phyloP scores from a whole-genome alignment of 139 green algal genomes.

The Spirogloea muscicola region DNA sequence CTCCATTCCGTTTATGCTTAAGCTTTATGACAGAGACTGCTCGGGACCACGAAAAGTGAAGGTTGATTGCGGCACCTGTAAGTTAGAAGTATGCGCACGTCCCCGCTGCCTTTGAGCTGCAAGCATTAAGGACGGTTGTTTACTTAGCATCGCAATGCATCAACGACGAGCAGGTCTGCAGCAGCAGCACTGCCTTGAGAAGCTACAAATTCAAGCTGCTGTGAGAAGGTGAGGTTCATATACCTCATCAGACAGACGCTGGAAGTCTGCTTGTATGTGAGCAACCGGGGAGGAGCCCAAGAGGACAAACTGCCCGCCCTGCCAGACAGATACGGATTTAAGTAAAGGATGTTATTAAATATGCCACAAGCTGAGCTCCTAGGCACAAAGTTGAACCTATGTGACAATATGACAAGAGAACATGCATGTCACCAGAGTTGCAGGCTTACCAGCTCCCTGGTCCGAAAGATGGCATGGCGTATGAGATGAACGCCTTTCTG shows the following conservation, averaged over 20 bases:
- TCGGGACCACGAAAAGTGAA: too few species aligned
- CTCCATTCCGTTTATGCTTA: too few species aligned
- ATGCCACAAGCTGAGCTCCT: not conserved
- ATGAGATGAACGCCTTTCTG: slow-evolving; percentile 89
- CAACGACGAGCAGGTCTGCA: not conserved
- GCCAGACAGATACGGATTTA: slow-evolving; percentile 4
- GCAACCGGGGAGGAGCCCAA: slow-evolving; percentile 70
- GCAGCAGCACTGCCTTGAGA: not conserved
- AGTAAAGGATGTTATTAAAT: not conserved
- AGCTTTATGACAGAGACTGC: too few species aligned
- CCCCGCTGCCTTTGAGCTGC: not conserved
- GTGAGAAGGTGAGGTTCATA: too few species aligned
- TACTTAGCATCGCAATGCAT: not conserved
- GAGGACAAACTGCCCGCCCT: slow-evolving; percentile 87
- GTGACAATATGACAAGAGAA: too few species aligned
- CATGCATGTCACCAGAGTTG: not conserved
- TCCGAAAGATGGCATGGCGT: slow-evolving; percentile 63
- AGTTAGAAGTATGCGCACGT: slow-evolving; percentile 1
- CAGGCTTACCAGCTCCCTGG: slow-evolving; percentile 46
- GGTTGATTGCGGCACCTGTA: too few species aligned
- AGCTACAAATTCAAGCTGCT: too few species aligned
- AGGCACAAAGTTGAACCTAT: not conserved
- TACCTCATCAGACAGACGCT: slow-evolving; percentile 60
- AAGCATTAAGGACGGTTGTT: not conserved
- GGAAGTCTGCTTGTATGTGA: slow-evolving; percentile 72